Conservation (phyloP, 2,329 filamentous ascomycete species). For the Sporothrix euskadiensis region DNA sequence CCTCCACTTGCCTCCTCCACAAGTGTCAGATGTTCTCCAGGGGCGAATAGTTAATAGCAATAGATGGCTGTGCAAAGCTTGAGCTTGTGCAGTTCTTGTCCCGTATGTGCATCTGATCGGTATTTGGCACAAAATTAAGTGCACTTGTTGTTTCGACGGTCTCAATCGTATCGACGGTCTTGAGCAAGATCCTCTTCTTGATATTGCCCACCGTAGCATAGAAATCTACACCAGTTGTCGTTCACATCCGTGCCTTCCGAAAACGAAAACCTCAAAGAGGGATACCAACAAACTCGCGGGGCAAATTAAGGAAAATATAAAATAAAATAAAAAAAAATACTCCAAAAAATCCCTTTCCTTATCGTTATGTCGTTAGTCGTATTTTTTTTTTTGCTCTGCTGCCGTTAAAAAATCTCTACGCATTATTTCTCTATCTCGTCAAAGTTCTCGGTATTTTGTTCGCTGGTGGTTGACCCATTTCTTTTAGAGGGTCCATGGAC, state of each 20-base stretch:
- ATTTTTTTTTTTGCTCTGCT: not conserved
- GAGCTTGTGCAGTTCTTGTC: not conserved
- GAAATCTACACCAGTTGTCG: not conserved
- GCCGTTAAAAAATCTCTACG: not conserved
- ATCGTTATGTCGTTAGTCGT: not conserved
- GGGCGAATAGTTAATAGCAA: not conserved
- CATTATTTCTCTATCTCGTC: not conserved
- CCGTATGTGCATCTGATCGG: not conserved
- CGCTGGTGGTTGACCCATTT: not conserved
- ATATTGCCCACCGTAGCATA: not conserved
- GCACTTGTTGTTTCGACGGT: not conserved
- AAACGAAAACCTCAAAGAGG: not conserved
- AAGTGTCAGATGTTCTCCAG: not conserved
- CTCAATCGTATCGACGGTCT: not conserved
- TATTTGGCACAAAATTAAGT: not conserved
- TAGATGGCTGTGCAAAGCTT: not conserved
- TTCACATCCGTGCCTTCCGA: not conserved
- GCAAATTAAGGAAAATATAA: not conserved
- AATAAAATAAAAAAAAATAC: not conserved
- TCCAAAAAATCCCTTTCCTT: not conserved
- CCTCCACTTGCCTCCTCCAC: not conserved
- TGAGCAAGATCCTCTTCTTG: not conserved
- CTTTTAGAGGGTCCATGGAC: not conserved
- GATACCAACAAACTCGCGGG: not conserved
- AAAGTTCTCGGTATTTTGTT: constrained; percentile 16